phyloP scores from a whole-genome alignment of 345 rosid genomes.

The Syzygium jambos region DNA sequence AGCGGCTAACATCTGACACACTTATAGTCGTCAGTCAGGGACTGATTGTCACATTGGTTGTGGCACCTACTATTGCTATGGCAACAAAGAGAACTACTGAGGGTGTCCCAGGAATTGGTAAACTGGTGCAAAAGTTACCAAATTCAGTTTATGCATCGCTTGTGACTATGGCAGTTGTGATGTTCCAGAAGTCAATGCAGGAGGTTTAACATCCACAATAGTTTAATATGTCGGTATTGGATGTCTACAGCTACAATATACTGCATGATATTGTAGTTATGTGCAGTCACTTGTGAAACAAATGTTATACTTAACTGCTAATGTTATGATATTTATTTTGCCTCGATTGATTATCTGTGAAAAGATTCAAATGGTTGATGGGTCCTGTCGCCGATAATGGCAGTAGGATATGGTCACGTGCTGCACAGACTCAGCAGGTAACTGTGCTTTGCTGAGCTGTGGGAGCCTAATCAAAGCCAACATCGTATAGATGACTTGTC shows the following conservation, averaged over 20 bases:
- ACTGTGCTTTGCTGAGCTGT: neutral
- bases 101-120: slow-evolving; percentile 82
- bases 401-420: neutral
- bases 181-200: slow-evolving; percentile 37
- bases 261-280: neutral
- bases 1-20: slow-evolving; percentile 51
- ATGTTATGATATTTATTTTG: neutral
- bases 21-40: slow-evolving; percentile 68
- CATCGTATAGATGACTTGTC: neutral
- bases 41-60: slow-evolving; percentile 62
- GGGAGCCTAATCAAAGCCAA: neutral
- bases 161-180: slow-evolving; percentile 64
- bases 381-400: neutral
- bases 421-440: neutral
- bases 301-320: neutral
- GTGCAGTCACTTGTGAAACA: neutral
- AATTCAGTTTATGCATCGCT: slow-evolving; percentile 74
- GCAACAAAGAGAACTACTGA: slow-evolving; percentile 83
- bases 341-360: neutral
- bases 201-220: neutral
- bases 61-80: slow-evolving; percentile 84
- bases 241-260: neutral
- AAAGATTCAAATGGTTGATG: neutral
- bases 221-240: neutral
- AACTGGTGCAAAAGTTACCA: slow-evolving; percentile 74